Evolutionary conservation across 2,329 filamentous ascomycete genomes (phyloP), one percentile per base, ranked within the genome.

Genomic region (Sclerotinia minor): DNA sequence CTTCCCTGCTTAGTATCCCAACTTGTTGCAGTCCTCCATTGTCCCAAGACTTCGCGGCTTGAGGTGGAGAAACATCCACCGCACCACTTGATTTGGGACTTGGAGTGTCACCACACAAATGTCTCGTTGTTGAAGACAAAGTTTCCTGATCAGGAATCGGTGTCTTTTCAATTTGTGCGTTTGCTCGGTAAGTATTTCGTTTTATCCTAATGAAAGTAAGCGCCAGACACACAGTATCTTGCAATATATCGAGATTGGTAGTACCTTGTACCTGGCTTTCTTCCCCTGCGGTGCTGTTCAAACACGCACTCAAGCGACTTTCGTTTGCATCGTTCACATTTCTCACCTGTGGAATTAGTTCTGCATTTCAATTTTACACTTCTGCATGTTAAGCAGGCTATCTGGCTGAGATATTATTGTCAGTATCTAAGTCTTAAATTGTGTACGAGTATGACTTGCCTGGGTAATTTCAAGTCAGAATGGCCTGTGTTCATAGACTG

Each of bases 291-390:
- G 71, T 81, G 79, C 60, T 79, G 73, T 66, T 78, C 76, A 67
- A 78, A 80, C 7, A 79, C 71, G 67, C 79, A 81, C 7, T 77
- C 74, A 6, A 80, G 68, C 2, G 77, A 77, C 66, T 80, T 79
- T 32, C 78, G 75, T 17, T 69, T 70, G 68, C 79, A 81, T 8
- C 79, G 76, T 53, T 78, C 76, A 66, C 79, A 81, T 21, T 63
- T 74, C 8, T 71, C 66, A n/a, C 68, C 71, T 41, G 69, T 69
- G 21, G 65, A 67, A 21, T 70, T 72, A 9, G 73, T 68, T 19
- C 70, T 71, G 67, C 79, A 81, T 66, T 78, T 80, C 76, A 80
- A 79, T 70, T 81, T 81, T 21, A 80, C 76, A 26, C 72, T 77
- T 54, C 79, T 74, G 66, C 79, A 81, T 68, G 75, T 70, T 11